Conservation (phyloP, 345 rosid species). For the Gynandropsis gynandra region DNA sequence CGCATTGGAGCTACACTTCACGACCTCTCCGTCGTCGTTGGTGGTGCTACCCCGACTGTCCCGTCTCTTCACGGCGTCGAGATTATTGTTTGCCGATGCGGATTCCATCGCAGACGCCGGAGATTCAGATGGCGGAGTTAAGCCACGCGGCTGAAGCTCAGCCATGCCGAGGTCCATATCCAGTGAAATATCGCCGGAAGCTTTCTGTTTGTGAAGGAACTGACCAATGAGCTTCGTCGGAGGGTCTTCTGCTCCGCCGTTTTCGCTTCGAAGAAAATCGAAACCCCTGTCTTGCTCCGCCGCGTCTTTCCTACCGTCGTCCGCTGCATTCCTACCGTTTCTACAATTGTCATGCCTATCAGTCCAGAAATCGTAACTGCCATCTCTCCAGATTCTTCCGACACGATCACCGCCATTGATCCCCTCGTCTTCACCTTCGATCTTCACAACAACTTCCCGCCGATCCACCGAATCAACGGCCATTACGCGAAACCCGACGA, state of each 20-base stretch:
- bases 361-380: slow-evolving; percentile 58
- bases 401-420: slow-evolving; percentile 13
- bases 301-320: slow-evolving; percentile 17
- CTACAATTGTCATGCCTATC: slow-evolving; percentile 26
- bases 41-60: slow-evolving; percentile 4
- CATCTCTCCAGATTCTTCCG: slow-evolving; percentile 45
- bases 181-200: slow-evolving; percentile 41
- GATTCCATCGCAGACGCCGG: slow-evolving; percentile 12
- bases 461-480: slow-evolving; percentile 35
- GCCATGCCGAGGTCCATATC: slow-evolving; percentile 45
- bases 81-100: slow-evolving; percentile 3
- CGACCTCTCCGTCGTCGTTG: slow-evolving; percentile 28
- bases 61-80: slow-evolving; percentile 18
- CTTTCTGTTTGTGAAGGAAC: slow-evolving; percentile 46
- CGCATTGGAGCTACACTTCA: slow-evolving; percentile 38
- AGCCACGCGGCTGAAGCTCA: slow-evolving; percentile 27
- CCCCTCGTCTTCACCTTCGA: slow-evolving; percentile 24
- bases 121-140: slow-evolving; percentile 30
- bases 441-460: slow-evolving; percentile 33
- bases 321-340: slow-evolving; percentile 1
- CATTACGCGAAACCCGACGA: slow-evolving; percentile 22
- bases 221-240: slow-evolving; percentile 39
- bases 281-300: slow-evolving; percentile 11
- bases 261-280: slow-evolving; percentile 25
- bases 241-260: slow-evolving; percentile 27